Percentiles rank a stretch among this genome's conserved stretches.
Conservation (phyloP, 148 eudicot genomes). For the Cornus controversa region DNA sequence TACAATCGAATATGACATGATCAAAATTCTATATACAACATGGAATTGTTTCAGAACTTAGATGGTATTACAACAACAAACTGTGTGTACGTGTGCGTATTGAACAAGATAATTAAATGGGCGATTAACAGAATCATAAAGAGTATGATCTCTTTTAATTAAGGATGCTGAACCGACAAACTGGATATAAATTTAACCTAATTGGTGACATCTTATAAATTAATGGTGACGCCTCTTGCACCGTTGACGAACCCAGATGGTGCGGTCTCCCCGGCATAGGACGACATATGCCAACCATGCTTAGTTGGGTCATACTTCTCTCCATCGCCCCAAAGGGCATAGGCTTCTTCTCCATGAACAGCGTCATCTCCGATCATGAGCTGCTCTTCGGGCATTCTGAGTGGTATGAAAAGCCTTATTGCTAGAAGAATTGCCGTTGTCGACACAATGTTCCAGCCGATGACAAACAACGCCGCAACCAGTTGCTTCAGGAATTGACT, state of each 20-base stretch:
- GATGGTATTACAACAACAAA: no score
- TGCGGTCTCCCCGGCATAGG: background rate
- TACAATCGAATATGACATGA: no score
- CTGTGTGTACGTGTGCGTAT: no score
- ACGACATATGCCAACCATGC: constrained; percentile 23
- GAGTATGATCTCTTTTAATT: no score
- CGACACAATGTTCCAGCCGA: constrained; percentile 33
- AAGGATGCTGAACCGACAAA: no score
- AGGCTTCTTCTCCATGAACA: constrained; percentile 45
- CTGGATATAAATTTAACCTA: no score
- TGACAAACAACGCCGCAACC: constrained; percentile 33
- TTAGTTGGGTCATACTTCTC: constrained; percentile 27
- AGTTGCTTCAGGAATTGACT: constrained; percentile 31
- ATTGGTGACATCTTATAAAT: background rate
- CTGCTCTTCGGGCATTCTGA: constrained; percentile 38
- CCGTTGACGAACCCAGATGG: constrained; percentile 13
- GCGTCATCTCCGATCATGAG: constrained; percentile 43
- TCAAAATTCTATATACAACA: no score
- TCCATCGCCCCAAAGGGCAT: constrained; percentile 44
- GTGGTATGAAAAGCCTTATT: constrained; percentile 25
- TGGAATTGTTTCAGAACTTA: no score
- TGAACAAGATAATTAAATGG: no score
- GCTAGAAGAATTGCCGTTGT: constrained; percentile 29
- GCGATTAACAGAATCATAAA: no score
- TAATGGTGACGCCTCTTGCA: constrained; percentile 34